These are phyloP conservation scores for Colletotrichum sp. DNA, from an alignment of 2,329 filamentous ascomycete genomes.

Conservation along the genomic window DNA sequence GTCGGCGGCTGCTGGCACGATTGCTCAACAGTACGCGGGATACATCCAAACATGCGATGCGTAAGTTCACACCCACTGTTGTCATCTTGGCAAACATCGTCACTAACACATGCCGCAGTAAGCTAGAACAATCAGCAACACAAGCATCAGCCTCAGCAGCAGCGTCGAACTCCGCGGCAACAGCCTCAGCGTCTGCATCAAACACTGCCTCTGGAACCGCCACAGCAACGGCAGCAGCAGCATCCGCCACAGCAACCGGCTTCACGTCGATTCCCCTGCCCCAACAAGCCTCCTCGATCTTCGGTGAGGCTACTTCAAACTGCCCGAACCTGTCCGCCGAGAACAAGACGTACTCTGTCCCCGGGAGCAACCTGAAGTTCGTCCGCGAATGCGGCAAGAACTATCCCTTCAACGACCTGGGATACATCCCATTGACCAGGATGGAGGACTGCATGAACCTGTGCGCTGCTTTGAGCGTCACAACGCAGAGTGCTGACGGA, in stretches of 20 bases:
- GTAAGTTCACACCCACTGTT: neutral
- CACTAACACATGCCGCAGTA: neutral
- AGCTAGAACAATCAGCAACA: neutral
- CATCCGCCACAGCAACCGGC: neutral
- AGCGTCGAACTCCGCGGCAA: neutral
- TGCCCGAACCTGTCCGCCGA: neutral
- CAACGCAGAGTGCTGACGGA: slow-evolving; percentile 20
- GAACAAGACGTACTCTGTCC: slow-evolving; percentile 21
- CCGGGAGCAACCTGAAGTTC: slow-evolving; percentile 24
- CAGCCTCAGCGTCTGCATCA: neutral
- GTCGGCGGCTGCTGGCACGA: slow-evolving; percentile 5
- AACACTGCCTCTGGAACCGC: neutral
- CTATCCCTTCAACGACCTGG: slow-evolving; percentile 22
- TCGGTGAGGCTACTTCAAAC: neutral
- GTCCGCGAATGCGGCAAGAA: slow-evolving; percentile 22
- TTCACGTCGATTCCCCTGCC: slow-evolving; percentile 10
- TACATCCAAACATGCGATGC: neutral
- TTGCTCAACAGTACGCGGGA: neutral
- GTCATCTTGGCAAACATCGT: neutral
- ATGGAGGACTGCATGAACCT: slow-evolving; percentile 27
- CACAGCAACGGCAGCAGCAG: neutral
- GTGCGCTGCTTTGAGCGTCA: slow-evolving; percentile 25
- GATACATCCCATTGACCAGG: slow-evolving; percentile 19
- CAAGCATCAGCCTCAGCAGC: neutral
- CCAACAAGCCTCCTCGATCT: neutral